A percentile compares a stretch with the other conserved stretches of the same genome.
Conservation (phyloP, 169 alveolate genomes). For the Babesia caballi region DNA sequence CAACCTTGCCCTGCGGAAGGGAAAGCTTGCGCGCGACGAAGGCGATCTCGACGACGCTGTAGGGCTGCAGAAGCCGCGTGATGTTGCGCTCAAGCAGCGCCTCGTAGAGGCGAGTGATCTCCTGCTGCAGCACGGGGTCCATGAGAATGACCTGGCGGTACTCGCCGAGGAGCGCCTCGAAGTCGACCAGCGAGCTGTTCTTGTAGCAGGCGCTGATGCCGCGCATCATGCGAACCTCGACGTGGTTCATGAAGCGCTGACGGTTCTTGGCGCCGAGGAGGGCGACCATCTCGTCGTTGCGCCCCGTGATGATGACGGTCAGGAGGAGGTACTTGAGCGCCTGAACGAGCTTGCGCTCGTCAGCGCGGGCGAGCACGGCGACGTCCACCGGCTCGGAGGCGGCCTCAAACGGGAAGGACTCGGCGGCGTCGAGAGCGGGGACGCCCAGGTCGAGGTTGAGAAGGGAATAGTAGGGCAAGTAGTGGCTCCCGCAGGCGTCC, state of each 20-base stretch:
- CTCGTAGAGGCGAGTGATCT: constrained; percentile 83
- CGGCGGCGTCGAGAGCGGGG: not conserved
- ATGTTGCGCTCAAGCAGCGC: constrained; percentile 86
- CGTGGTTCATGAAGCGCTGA: constrained; percentile 79
- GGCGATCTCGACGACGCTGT: constrained; percentile 86
- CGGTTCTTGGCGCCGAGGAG: constrained; percentile 79
- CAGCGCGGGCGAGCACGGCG: constrained; percentile 62
- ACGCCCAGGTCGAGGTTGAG: constrained; percentile 30
- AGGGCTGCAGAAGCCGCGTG: constrained; percentile 85
- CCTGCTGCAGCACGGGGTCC: constrained; percentile 84
- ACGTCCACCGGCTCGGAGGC: constrained; percentile 36
- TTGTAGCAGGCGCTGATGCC: constrained; percentile 85
- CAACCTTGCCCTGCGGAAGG: constrained; percentile 80
- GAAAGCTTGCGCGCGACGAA: constrained; percentile 82
- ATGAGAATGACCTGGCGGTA: constrained; percentile 76
- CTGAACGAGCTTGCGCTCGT: constrained; percentile 79
- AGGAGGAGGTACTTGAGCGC: constrained; percentile 87
- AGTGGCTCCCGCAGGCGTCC: constrained; percentile 44
- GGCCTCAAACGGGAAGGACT: constrained; percentile 18
- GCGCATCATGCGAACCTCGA: constrained; percentile 85
- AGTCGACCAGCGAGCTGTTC: constrained; percentile 83
- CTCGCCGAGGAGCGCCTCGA: constrained; percentile 82
- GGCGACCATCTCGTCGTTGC: constrained; percentile 74
- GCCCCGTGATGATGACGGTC: constrained; percentile 87
- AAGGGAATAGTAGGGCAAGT: constrained; percentile 61